phyloP scores from a whole-genome alignment of 163 green algal species.

The Smithsoniella earleae region DNA sequence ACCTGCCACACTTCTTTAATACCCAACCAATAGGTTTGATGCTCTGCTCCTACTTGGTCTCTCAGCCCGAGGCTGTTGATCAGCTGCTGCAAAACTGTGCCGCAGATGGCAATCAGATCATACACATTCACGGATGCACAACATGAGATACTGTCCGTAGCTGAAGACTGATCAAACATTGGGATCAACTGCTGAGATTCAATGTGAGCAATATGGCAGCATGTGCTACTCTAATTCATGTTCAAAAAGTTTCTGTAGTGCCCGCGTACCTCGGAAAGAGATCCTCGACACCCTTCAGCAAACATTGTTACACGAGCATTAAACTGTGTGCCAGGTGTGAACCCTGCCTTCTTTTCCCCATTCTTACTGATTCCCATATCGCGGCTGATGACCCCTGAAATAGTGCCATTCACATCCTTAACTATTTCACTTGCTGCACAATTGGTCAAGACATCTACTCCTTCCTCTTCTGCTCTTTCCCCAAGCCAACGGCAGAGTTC shows the following conservation, averaged over 20 bases:
- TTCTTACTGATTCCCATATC: conserved; percentile 71
- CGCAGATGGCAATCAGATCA: no score
- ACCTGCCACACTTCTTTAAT: conserved; percentile 88
- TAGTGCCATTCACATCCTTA: conserved; percentile 41
- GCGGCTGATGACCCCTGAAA: conserved; percentile 59
- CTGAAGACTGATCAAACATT: neutral
- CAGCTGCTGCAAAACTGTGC: conserved; percentile 45
- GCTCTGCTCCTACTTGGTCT: conserved; percentile 49
- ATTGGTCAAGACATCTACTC: conserved; percentile 70
- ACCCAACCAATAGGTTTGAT: conserved; percentile 83
- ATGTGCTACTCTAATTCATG: no score
- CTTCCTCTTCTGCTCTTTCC: conserved; percentile 61
- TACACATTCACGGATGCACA: no score
- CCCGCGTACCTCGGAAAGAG: conserved; percentile 61
- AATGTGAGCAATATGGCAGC: no score
- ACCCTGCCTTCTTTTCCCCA: conserved; percentile 53
- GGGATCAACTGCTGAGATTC: no score
- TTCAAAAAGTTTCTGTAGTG: no score
- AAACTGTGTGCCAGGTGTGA: conserved; percentile 64
- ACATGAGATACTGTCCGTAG: no score
- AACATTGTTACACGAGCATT: conserved; percentile 69
- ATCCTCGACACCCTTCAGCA: conserved; percentile 79
- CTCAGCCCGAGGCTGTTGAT: conserved; percentile 62
- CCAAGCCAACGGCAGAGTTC: conserved; percentile 72
- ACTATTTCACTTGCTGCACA: conserved; percentile 44